Percentiles rank a stretch among this genome's conserved stretches.
These are phyloP conservation scores for Emydomyces testavorans DNA, from an alignment of 2,329 filamentous ascomycete genomes.

Conservation along the genomic window DNA sequence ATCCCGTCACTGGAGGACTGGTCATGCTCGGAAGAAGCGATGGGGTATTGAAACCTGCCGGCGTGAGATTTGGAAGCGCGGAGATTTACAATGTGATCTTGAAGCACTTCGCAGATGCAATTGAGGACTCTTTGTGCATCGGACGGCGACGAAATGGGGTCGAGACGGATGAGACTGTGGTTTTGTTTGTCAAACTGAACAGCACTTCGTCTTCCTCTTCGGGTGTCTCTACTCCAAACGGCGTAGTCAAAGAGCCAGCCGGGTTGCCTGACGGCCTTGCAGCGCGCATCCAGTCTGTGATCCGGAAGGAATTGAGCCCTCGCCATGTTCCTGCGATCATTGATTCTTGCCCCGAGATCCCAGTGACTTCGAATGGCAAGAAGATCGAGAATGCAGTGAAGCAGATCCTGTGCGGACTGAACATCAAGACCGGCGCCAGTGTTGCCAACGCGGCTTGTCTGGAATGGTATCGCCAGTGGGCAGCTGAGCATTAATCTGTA, in stretches of 20 bases:
- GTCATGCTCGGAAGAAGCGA: constrained; percentile 89
- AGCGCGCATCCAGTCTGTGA: constrained; percentile 51
- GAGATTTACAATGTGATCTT: constrained; percentile 95
- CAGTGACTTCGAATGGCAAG: constrained; percentile 87
- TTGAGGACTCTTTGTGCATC: constrained; percentile 81
- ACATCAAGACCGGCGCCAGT: constrained; percentile 79
- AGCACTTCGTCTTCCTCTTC: constrained; percentile 16
- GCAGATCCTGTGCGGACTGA: constrained; percentile 80
- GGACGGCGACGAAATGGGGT: constrained; percentile 57
- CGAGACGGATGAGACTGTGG: constrained; percentile 75
- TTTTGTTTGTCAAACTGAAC: constrained; percentile 73
- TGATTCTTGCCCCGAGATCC: constrained; percentile 74
- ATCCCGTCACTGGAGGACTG: constrained; percentile 61
- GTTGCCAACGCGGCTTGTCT: constrained; percentile 86
- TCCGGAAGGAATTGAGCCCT: constrained; percentile 70
- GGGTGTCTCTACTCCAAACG: constrained; percentile 12
- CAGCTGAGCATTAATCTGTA: constrained; percentile 37
- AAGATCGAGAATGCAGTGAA: constrained; percentile 97
- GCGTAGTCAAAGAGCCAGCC: constrained; percentile 32
- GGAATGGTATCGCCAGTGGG: constrained; percentile 79
- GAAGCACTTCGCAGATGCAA: constrained; percentile 62
- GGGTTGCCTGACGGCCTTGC: constrained; percentile 51
- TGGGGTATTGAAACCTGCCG: constrained; percentile 82
- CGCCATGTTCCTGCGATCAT: constrained; percentile 79
- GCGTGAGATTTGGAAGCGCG: constrained; percentile 81